Conservation (phyloP, 1,139 yeast genomes). For the Suhomyces anneliseae region DNA sequence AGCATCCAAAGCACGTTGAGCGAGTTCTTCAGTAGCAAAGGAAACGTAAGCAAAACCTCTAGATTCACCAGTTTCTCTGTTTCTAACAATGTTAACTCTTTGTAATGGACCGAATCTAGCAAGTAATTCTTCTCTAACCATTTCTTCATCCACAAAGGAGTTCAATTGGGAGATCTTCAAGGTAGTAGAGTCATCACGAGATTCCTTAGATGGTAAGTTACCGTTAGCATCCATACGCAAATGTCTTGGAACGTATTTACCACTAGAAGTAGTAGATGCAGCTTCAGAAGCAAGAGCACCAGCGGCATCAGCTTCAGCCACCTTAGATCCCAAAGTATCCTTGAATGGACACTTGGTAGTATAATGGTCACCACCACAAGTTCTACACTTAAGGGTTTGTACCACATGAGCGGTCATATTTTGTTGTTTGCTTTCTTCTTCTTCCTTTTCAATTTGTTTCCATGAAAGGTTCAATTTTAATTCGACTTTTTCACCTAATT, state of each 20-base stretch:
- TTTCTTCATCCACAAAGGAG: conserved; percentile 79
- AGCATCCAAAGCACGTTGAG: conserved; percentile 74
- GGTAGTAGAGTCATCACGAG: conserved; percentile 84
- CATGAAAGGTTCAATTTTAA: conserved; percentile 69
- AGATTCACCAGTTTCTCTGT: conserved; percentile 91
- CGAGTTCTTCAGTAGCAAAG: conserved; percentile 65
- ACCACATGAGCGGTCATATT: conserved; percentile 22
- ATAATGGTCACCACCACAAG: conserved; percentile 93
- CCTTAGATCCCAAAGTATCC: conserved; percentile 72
- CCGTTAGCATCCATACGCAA: conserved; percentile 63
- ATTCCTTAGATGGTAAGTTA: conserved; percentile 53
- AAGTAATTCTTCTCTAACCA: conserved; percentile 72
- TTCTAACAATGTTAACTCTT: conserved; percentile 83
- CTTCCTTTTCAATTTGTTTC: conserved; percentile 62
- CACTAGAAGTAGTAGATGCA: conserved; percentile 28
- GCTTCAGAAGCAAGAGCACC: conserved; percentile 36
- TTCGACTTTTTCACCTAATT: conserved; percentile 79
- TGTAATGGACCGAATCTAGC: conserved; percentile 70
- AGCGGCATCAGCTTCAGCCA: conserved; percentile 32
- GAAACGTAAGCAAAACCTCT: conserved; percentile 98
- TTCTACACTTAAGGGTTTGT: conserved; percentile 72
- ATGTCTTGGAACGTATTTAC: conserved; percentile 78
- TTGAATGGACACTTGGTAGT: conserved; percentile 95
- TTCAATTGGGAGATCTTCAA: conserved; percentile 91
- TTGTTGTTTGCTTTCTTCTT: conserved; percentile 61